Conservation (phyloP, 148 eudicot species). For the Persicaria maculosa region DNA sequence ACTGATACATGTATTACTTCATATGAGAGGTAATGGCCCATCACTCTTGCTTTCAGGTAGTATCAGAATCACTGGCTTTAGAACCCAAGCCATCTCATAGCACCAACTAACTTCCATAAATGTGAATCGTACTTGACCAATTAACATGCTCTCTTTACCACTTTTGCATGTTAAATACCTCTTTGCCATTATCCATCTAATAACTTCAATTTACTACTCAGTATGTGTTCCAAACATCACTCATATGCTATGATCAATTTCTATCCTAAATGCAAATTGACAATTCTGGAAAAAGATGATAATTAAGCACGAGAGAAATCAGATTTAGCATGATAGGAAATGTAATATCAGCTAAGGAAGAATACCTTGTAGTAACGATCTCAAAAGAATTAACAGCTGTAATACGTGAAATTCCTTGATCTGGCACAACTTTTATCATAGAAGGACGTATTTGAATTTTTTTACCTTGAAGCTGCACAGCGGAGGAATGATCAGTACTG, state of each 20-base stretch:
- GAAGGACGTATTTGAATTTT: constrained; percentile 58
- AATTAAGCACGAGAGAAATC: not conserved
- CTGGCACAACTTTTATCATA: constrained; percentile 59
- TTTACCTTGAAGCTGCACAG: constrained; percentile 44
- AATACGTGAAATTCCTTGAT: constrained; percentile 19
- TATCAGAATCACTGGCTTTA: not conserved
- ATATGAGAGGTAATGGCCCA: not conserved
- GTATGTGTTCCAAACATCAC: not conserved
- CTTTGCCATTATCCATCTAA: not conserved
- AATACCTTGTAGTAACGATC: constrained; percentile 65
- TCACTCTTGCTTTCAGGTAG: not conserved
- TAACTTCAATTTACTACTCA: not conserved
- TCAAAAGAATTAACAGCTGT: constrained; percentile 50
- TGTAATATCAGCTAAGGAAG: not conserved
- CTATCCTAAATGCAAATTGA: not conserved
- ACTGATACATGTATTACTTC: not conserved
- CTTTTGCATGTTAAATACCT: not conserved
- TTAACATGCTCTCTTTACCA: not conserved
- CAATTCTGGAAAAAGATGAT: not conserved
- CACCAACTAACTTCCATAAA: not conserved
- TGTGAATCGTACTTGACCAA: not conserved
- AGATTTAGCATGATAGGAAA: not conserved
- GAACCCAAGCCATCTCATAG: not conserved
- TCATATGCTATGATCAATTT: not conserved
- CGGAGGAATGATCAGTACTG: not conserved